Base-by-base conservation (phyloP, 2,329 filamentous ascomycete species). In the Daldinia sp. region DNA sequence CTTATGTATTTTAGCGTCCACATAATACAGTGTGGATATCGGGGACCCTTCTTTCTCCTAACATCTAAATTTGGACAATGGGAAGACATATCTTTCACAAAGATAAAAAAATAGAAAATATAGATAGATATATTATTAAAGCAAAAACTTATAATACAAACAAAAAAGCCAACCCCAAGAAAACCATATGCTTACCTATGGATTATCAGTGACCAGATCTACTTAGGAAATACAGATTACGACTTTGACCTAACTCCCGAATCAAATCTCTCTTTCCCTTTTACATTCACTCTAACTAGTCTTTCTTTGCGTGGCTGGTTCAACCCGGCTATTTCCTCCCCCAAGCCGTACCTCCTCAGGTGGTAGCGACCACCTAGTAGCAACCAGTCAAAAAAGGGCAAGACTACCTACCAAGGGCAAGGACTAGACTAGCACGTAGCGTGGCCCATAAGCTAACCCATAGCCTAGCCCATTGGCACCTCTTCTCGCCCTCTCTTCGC, bases 241-340 rank as follows among this genome's bases (percentile, higher is more conserved):
- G 15, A 45, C 7, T 45, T n/a, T 45, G 6, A 45, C 39, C 51
- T 27, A 48, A 48, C 25, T 30, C 25, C 8, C 27, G 30, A 15
- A 19, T 48, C 21, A 45, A 45, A 1, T 27, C n/a, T 35, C 9
- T 7, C n/a, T n/a, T n/a, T n/a, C n/a, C n/a, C n/a, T n/a, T n/a
- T n/a, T n/a, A n/a, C n/a, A n/a, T n/a, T n/a, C n/a, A n/a, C n/a
- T n/a, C n/a, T n/a, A n/a, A n/a, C 32, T n/a, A 7, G 32, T 35
- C 13, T 35, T n/a, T 45, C 21, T 51, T 11, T 45, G 53, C 37
- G 37, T 61, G 64, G 56, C 57, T 66, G 53, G 51, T 52, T 63
- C 56, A 47, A 37, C 57, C 64, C 64, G 64, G 64, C 57, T 67
- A 67, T 64, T 67, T 64, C 61, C 61, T 54, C 47, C 35, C 50